Conservation (phyloP, 176 grass and related monocot species). For the Canna indica region DNA sequence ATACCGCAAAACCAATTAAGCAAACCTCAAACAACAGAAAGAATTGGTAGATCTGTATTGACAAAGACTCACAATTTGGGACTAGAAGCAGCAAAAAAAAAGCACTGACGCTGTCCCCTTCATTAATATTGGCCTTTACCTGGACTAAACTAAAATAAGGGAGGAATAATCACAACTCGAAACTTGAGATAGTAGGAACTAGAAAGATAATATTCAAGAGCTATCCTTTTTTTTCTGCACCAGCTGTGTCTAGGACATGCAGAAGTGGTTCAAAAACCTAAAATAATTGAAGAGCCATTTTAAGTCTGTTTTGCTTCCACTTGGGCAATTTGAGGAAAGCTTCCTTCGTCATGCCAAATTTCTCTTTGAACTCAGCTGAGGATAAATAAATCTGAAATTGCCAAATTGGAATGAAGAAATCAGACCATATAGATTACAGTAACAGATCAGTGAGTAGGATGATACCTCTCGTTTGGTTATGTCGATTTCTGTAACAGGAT, state of each 20-base stretch:
- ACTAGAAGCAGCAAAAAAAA: slow-evolving; percentile 13
- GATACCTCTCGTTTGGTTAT: slow-evolving; percentile 71
- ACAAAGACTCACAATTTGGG: neutral
- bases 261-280: slow-evolving; percentile 1
- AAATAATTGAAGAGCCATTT: slow-evolving; percentile 59
- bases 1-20: neutral
- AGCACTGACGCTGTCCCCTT: slow-evolving; percentile 8
- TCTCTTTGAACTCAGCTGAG: slow-evolving; percentile 52
- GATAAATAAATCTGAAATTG: slow-evolving; percentile 78
- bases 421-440: neutral
- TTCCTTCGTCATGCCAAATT: slow-evolving; percentile 50
- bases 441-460: neutral
- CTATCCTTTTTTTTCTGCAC: neutral
- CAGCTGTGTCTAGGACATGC: neutral
- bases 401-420: slow-evolving; percentile 1
- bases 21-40: slow-evolving; percentile 2
- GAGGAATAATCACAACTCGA: neutral
- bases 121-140: neutral
- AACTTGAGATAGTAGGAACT: neutral
- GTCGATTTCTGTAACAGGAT: slow-evolving; percentile 60
- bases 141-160: neutral
- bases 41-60: neutral
- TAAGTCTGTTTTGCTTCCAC: slow-evolving; percentile 88
- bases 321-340: slow-evolving; percentile 71
- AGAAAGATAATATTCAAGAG: no score